Evolutionary conservation across 2,329 filamentous ascomycete genomes (phyloP), one percentile per base, ranked within the genome.

Genomic region (Ophiostoma australiae): DNA sequence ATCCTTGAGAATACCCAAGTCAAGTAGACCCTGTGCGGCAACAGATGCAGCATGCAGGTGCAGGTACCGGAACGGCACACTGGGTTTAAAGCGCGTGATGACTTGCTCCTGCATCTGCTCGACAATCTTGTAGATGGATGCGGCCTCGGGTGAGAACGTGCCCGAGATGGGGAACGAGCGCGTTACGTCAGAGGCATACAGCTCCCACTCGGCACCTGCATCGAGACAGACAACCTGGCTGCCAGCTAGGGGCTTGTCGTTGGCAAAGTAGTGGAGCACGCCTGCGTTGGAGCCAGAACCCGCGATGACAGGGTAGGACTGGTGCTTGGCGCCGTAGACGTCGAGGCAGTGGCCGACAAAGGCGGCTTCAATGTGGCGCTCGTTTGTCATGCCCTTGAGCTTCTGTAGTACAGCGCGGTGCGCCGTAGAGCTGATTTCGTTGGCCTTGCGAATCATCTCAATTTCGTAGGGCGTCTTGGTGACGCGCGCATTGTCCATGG

Each of bases 141-240:
- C 85, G 0, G 90, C 89, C 78, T 94, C 90, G 17, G 84, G 79
- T 0, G 87, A 86, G 75, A 93, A 97, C 0, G 73, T 71, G 6
- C 91, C 91, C 17, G 85, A 86, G 31, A 97, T 81, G 4, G 94
- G 94, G 74, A 97, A 88, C 0, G 94, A 95, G 52, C 94, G 88
- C 0, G 95, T 98, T 37, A 98, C 89, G 79, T 98, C 94, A 71
- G 91, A 91, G 39, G 93, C 93, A 78, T 99, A 98, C 75, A 91
- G 90, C 68, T 89, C 82, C 80, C 89, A 97, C 80, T 98, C 94
- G 74, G 89, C 91, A 2, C 93, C 94, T 1, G 94, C 94, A 78
- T 99, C 94, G 4, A 99, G 83, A 27, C 96, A 89, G 41, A 98
- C 82, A 39, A 94, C 84, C 76, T 94, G 88, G 71, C 89, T 86